Conservation (phyloP, 2,329 filamentous ascomycete genomes). For the Colletotrichum incanum region DNA sequence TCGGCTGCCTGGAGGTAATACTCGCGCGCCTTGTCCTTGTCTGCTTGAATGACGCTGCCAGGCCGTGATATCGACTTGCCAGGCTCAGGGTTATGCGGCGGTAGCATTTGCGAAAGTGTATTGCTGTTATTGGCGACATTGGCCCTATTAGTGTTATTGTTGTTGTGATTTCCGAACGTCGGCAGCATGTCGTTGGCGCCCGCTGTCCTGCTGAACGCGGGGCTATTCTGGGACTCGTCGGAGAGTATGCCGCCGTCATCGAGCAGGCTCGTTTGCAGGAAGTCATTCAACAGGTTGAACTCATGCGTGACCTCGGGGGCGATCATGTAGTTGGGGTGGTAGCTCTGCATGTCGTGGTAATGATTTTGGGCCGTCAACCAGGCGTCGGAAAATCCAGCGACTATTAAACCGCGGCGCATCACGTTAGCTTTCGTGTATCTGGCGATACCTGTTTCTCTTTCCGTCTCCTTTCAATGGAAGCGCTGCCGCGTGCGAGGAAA, state of each 20-base stretch:
- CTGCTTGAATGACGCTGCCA: conserved; percentile 73
- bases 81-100: conserved; percentile 62
- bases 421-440: conserved; percentile 21
- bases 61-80: conserved; percentile 74
- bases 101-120: conserved; percentile 57
- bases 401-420: conserved; percentile 59
- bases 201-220: conserved; percentile 57
- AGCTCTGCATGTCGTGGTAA: conserved; percentile 94
- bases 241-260: conserved; percentile 84
- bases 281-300: conserved; percentile 97
- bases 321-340: conserved; percentile 96
- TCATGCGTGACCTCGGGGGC: conserved; percentile 93
- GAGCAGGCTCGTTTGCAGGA: conserved; percentile 90
- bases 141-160: conserved; percentile 38
- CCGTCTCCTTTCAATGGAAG: neutral
- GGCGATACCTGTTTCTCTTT: neutral
- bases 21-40: conserved; percentile 85
- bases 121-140: conserved; percentile 47
- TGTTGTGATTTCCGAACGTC: conserved; percentile 62
- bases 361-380: conserved; percentile 86
- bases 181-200: conserved; percentile 65
- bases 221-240: conserved; percentile 74
- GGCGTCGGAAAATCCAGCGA: conserved; percentile 85
- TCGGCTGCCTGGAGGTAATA: conserved; percentile 98
- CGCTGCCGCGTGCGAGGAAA: conserved; percentile 43